Evolutionary conservation across 2,329 filamentous ascomycete species (phyloP), one percentile per base, ranked within the genome.

Genomic region (Xylariales sp.): DNA sequence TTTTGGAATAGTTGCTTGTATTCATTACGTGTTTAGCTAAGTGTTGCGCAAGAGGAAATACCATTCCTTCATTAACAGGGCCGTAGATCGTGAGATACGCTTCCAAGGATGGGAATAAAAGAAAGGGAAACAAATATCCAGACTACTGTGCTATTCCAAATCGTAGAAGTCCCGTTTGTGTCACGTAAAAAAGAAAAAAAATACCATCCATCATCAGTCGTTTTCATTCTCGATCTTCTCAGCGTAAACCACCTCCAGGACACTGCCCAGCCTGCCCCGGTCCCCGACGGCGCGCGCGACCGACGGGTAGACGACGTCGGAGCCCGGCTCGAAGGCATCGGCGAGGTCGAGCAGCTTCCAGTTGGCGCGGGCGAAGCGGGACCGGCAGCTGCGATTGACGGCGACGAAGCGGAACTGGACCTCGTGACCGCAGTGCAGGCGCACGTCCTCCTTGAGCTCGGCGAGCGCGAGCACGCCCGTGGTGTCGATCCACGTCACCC

Each of bases 401-500:
- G 50, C 53, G 5, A 57, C 48, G 20, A 58, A 12, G 14, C 55
- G 46, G 12, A 59, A 42, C 37, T 54, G 53, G 19, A 59, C 53
- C 6, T 41, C 39, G 6, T 36, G 29, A 1, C 53, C 55, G 3
- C 55, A 47, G 43, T 55, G 48, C 0, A 54, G 43, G 7, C 48
- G 51, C 5, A 57, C 41, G 24, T 59, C 56, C 24, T 57, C 55
- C 40, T 54, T 54, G 7, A 59, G 46, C 45, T 58, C 55, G 4
- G 46, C 49, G 2, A 59, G 49, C 1, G 53, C 55, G 2, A 53
- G 54, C 17, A 59, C 27, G 4, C 53, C 56, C 3, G 56, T 58
- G 5, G 50, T 47, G 29, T 59, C 56, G 23, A 58, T 40, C 40
- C 55, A 59, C 3, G 53, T 49, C 24, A 56, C 54, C 40, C 40